Evolutionary conservation across 129 eudicot species (phyloP).

Genomic region (Flaveria linearis): DNA sequence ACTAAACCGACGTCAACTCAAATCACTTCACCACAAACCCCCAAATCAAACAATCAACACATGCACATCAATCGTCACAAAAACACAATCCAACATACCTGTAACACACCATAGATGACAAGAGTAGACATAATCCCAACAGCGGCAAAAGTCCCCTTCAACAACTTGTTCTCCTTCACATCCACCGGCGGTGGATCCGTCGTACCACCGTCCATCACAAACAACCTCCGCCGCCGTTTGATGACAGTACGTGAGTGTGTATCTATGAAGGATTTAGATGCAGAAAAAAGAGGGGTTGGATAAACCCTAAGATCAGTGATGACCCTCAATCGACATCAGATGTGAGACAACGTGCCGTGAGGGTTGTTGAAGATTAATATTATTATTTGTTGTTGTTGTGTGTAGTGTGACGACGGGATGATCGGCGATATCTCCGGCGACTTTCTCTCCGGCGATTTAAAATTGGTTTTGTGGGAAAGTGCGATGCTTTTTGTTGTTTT

Average conservation of each 20-base stretch:
- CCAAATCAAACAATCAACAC: not conserved
- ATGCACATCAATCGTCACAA: not conserved
- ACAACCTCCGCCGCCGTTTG: conserved; percentile 3
- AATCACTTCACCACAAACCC: not conserved
- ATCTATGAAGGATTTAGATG: not conserved
- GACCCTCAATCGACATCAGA: not conserved
- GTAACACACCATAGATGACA: conserved; percentile 88
- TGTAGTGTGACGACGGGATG: conserved; percentile 15
- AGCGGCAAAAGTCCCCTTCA: conserved; percentile 76
- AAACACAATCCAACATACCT: conserved; percentile 45
- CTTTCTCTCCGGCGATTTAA: conserved; percentile 37
- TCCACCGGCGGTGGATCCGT: conserved; percentile 53
- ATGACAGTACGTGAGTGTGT: not conserved
- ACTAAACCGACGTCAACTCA: not conserved
- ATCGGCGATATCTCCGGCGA: conserved; percentile 30
- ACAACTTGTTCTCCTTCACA: conserved; percentile 51
- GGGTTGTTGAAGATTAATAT: not conserved
- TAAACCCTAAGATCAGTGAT: conserved; percentile 32
- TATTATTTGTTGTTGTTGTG: too few species aligned
- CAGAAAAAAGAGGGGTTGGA: conserved; percentile 3
- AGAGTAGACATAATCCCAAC: conserved; percentile 87
- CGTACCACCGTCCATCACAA: conserved; percentile 45
- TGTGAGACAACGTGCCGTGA: conserved; percentile 24
- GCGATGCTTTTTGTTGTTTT: not conserved
- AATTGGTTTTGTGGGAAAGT: conserved; percentile 34